Percentiles rank a stretch among this genome's conserved stretches.
Evolutionary conservation across 2,329 filamentous ascomycete genomes (phyloP).

Genomic region (Ceratocystis destructans): DNA sequence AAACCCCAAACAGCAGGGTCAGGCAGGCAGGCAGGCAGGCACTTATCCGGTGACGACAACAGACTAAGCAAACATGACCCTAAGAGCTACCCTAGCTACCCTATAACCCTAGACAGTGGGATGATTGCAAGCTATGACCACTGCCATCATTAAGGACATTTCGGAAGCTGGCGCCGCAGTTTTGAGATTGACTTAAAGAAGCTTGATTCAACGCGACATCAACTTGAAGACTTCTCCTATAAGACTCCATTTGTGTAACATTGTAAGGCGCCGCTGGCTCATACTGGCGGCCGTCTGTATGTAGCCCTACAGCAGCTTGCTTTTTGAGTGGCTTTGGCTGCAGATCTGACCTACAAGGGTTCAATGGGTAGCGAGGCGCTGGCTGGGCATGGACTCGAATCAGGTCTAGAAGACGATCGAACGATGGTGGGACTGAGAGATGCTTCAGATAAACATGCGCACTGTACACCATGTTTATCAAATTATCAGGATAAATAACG

Average conservation of each 20-base stretch:
- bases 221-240: neutral
- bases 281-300: neutral
- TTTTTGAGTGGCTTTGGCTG: neutral
- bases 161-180: too few species aligned
- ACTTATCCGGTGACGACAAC: neutral
- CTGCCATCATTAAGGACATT: too few species aligned
- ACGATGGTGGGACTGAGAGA: neutral
- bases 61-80: neutral
- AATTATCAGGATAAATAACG: neutral
- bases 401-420: neutral
- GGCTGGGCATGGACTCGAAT: neutral
- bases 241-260: neutral
- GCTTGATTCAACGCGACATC: neutral
- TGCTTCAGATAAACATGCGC: neutral
- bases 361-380: neutral
- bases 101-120: too few species aligned
- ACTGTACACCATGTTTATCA: neutral
- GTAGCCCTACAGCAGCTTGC: neutral
- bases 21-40: too few species aligned
- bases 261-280: neutral
- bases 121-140: too few species aligned
- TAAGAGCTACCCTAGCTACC: too few species aligned
- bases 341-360: neutral
- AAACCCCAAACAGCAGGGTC: constrained; percentile 1
- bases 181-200: neutral